Conservation (phyloP, 345 rosid genomes). For the Nasturtium officinale region DNA sequence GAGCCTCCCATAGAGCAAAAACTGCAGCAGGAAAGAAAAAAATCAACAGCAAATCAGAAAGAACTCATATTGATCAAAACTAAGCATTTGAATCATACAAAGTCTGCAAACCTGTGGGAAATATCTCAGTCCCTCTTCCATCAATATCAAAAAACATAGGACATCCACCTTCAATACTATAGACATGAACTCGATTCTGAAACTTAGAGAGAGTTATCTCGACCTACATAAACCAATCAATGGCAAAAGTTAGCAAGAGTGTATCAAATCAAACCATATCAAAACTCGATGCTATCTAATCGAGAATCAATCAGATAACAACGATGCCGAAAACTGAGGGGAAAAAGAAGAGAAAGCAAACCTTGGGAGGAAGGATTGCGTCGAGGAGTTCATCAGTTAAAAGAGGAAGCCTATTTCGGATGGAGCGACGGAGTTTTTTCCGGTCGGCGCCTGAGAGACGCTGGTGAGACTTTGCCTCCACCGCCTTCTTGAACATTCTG, state of each 20-base stretch:
- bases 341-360: slow-evolving; percentile 6
- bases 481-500: slow-evolving; percentile 88
- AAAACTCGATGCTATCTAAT: slow-evolving; percentile 11
- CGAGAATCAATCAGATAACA: slow-evolving; percentile 22
- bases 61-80: neutral
- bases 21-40: slow-evolving; percentile 50
- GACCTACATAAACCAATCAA: slow-evolving; percentile 50
- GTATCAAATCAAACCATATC: slow-evolving; percentile 10
- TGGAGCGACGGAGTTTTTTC: slow-evolving; percentile 77
- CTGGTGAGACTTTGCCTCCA: slow-evolving; percentile 87
- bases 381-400: slow-evolving; percentile 78
- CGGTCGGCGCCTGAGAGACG: slow-evolving; percentile 95
- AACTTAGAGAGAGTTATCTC: slow-evolving; percentile 83
- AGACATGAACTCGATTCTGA: slow-evolving; percentile 79
- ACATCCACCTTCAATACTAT: slow-evolving; percentile 73
- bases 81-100: slow-evolving; percentile 6
- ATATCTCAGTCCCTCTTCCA: slow-evolving; percentile 85
- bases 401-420: slow-evolving; percentile 65
- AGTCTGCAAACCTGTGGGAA: slow-evolving; percentile 69
- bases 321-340: neutral
- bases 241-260: neutral
- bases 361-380: slow-evolving; percentile 81
- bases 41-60: neutral
- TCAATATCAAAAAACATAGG: slow-evolving; percentile 89
- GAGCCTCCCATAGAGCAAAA: slow-evolving; percentile 89